These are phyloP conservation scores for Poa pratensis DNA, from an alignment of 176 grass and related monocot genomes.

Conservation along the genomic window DNA sequence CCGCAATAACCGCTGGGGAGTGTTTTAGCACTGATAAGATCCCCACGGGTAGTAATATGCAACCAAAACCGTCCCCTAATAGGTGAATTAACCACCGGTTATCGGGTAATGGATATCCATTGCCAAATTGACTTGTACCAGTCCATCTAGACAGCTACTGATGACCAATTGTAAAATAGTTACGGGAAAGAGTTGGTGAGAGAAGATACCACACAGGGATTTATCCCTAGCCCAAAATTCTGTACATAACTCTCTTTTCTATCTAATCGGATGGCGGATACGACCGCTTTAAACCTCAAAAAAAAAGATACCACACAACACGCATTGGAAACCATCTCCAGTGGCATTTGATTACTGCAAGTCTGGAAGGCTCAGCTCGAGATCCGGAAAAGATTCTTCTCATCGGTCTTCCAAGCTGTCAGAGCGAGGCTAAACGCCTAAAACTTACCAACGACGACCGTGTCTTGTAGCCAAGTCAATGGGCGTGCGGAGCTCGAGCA, in stretches of 20 bases:
- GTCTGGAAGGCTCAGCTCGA: slow-evolving; percentile 27
- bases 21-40: too few relatives aligned
- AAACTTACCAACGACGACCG: slow-evolving; percentile 14
- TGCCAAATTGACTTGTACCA: too few relatives aligned
- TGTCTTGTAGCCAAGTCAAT: slow-evolving; percentile 50
- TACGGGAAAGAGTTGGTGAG: slow-evolving; percentile 27
- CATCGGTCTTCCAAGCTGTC: slow-evolving; percentile 49
- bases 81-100: too few relatives aligned
- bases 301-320: neutral
- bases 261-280: too few relatives aligned
- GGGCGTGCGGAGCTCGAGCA: slow-evolving; percentile 33
- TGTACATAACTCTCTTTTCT: too few relatives aligned
- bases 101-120: too few relatives aligned
- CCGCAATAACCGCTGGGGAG: too few relatives aligned
- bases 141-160: slow-evolving; percentile 1
- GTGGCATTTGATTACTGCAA: slow-evolving; percentile 41
- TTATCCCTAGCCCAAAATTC: too few relatives aligned
- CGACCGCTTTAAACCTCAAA: too few relatives aligned
- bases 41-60: too few relatives aligned
- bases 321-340: slow-evolving; percentile 42
- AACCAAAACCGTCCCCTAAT: too few relatives aligned
- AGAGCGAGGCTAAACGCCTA: slow-evolving; percentile 17
- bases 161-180: slow-evolving; percentile 22
- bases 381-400: slow-evolving; percentile 61
- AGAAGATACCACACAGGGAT: neutral